phyloP scores from a whole-genome alignment of 2,329 filamentous ascomycete genomes.

The Curvularia eragrostidis region DNA sequence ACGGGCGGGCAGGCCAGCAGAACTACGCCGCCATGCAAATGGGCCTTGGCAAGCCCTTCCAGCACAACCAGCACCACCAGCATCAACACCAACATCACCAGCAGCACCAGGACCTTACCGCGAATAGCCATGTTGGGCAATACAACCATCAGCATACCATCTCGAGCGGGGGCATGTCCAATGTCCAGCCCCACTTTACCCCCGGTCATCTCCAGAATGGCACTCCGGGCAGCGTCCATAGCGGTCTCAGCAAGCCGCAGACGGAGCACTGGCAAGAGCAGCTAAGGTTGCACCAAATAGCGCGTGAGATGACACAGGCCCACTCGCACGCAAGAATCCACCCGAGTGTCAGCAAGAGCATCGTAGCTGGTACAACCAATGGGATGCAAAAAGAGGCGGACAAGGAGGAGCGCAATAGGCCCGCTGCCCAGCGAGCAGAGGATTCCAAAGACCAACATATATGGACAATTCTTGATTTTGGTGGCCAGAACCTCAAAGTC shows the following conservation, averaged over 20 bases:
- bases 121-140: constrained; percentile 58
- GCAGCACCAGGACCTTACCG: constrained; percentile 64
- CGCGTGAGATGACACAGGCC: constrained; percentile 71
- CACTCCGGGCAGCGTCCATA: constrained; percentile 62
- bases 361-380: constrained; percentile 62
- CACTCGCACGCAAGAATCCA: constrained; percentile 78
- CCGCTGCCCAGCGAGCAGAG: constrained; percentile 63
- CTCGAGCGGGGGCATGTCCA: constrained; percentile 67
- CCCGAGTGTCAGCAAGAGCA: constrained; percentile 72
- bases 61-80: constrained; percentile 62
- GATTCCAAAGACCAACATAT: constrained; percentile 65
- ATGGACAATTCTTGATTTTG: constrained; percentile 93
- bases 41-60: constrained; percentile 74
- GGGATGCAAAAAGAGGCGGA: constrained; percentile 58
- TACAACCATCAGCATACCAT: constrained; percentile 69
- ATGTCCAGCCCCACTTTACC: constrained; percentile 68
- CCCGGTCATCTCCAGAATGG: constrained; percentile 66
- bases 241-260: constrained; percentile 63
- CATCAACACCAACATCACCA: constrained; percentile 64
- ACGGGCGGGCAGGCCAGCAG: constrained; percentile 69
- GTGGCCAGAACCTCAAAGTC: constrained; percentile 90
- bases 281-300: constrained; percentile 77
- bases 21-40: constrained; percentile 59
- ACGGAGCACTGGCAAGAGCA: constrained; percentile 88
- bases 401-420: constrained; percentile 68